A percentile compares a stretch with the other conserved stretches of the same genome.
These are phyloP conservation scores for Neoascochyta sp. DNA, from an alignment of 2,329 filamentous ascomycete species.

Conservation along the genomic window DNA sequence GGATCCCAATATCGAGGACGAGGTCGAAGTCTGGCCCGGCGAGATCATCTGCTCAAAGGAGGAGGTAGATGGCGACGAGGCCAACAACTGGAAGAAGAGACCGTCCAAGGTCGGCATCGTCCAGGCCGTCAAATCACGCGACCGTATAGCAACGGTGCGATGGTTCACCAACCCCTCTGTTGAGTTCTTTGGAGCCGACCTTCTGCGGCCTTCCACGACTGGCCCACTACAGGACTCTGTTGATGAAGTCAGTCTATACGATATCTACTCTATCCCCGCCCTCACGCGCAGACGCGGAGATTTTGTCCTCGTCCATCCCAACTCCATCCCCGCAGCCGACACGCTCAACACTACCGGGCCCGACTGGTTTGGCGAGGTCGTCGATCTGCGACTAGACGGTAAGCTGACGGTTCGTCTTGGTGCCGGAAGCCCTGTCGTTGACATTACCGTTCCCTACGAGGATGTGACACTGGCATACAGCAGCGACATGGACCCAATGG, in stretches of 20 bases:
- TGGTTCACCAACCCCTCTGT: slow-evolving; percentile 48
- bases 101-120: slow-evolving; percentile 55
- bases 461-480: slow-evolving; percentile 48
- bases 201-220: slow-evolving; percentile 44
- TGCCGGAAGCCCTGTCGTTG: slow-evolving; percentile 46
- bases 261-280: slow-evolving; percentile 50
- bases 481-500: slow-evolving; percentile 39
- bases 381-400: slow-evolving; percentile 53
- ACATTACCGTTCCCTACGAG: slow-evolving; percentile 50
- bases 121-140: slow-evolving; percentile 53
- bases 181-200: slow-evolving; percentile 31
- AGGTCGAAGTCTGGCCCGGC: slow-evolving; percentile 56
- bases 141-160: slow-evolving; percentile 53
- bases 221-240: slow-evolving; percentile 41
- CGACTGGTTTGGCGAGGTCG: slow-evolving; percentile 57
- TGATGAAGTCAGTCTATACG: slow-evolving; percentile 57
- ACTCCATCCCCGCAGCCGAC: slow-evolving; percentile 11
- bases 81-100: slow-evolving; percentile 33
- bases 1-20: slow-evolving; percentile 51
- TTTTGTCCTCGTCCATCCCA: slow-evolving; percentile 49
- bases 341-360: slow-evolving; percentile 17
- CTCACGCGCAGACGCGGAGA: slow-evolving; percentile 51
- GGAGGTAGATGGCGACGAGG: slow-evolving; percentile 10
- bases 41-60: slow-evolving; percentile 52
- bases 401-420: slow-evolving; percentile 53